Evolutionary conservation across 768 basidiomycete genomes (phyloP).

Genomic region (Hygrophorus russula): DNA sequence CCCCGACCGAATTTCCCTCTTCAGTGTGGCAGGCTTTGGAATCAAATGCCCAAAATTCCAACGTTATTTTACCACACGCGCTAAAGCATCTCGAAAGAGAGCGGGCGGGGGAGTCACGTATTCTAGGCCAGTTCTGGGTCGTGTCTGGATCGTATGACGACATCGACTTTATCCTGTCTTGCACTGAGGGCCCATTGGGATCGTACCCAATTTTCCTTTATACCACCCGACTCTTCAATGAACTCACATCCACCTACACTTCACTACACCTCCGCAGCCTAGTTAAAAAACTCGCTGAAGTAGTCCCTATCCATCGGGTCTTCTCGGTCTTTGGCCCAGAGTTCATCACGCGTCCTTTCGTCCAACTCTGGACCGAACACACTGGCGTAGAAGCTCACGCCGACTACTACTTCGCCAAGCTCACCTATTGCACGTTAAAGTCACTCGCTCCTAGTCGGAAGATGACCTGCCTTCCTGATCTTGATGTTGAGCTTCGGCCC

Average conservation of each 20-base stretch:
- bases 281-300: conserved; percentile 17
- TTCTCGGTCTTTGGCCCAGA: conserved; percentile 42
- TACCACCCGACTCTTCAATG: conserved; percentile 21
- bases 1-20: conserved; percentile 20
- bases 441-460: conserved; percentile 16
- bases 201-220: conserved; percentile 43
- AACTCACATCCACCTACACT: conserved; percentile 18
- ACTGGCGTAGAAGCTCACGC: conserved; percentile 16
- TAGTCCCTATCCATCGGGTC: conserved; percentile 23
- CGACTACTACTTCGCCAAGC: conserved; percentile 34
- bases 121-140: conserved; percentile 12
- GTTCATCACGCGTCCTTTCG: conserved; percentile 25
- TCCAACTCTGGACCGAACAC: conserved; percentile 21
- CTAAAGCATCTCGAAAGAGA: conserved; percentile 8
- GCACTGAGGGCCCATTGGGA: conserved; percentile 29
- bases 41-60: conserved; percentile 16
- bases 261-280: conserved; percentile 21
- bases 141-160: conserved; percentile 24
- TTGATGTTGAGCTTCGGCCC: conserved; percentile 5
- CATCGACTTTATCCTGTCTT: conserved; percentile 34
- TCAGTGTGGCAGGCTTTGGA: conserved; percentile 19
- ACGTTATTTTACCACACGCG: conserved; percentile 14
- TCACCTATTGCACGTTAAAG: conserved; percentile 29
- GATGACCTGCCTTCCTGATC: conserved; percentile 15
- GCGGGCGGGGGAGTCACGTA: neutral